Base-by-base conservation (phyloP, 441 rosid species). In the Populus tomentosa region DNA sequence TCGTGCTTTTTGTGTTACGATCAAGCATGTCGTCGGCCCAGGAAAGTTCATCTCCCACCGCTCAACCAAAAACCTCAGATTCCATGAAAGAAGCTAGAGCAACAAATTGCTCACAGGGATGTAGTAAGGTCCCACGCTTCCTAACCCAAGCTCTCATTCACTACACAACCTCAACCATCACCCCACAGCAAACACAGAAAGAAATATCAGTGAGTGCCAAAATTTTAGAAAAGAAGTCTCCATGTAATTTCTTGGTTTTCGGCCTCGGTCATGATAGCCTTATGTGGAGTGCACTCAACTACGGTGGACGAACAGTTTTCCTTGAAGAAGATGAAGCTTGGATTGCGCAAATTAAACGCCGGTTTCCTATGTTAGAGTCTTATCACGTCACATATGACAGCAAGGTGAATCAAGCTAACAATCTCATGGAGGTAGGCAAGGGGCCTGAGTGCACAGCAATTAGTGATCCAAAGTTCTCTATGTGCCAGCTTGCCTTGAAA, bases 231-330 rank as follows among this genome's bases (percentile, higher is more conserved):
- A 85, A 79, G 73, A 89, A 86, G 36, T 87, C 95, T 9, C 96
- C 96, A 0, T 92, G 97, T 80, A 90, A 91, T 75, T 91, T 92
- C 87, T 84, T 92, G 65, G 94, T 92, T 65, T 92, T 92, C 23
- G 96, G 97, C 67, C 79, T 92, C n/a, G 93, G 97, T 72, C 96
- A 91, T 24, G 94, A 91, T 76, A 89, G 94, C 73, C 89, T 91
- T 50, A 90, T 91, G 97, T 93, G 96, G 96, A 86, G 84, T 80
- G 75, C 93, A 13, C 93, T 93, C 50, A 93, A 93, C 85, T 77
- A 84, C 10, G 94, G 97, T 16, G 96, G 97, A 28, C 72, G 91
- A 30, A 95, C 98, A 0, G 73, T 94, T 1, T 95, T 95, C 80
- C 86, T 94, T 2, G 98, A 95, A 78, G 98, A 95, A 83, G 98